Evolutionary conservation across 768 basidiomycete genomes (phyloP), one percentile per base, ranked within the genome.

Genomic region (Arthromyces matolae): DNA sequence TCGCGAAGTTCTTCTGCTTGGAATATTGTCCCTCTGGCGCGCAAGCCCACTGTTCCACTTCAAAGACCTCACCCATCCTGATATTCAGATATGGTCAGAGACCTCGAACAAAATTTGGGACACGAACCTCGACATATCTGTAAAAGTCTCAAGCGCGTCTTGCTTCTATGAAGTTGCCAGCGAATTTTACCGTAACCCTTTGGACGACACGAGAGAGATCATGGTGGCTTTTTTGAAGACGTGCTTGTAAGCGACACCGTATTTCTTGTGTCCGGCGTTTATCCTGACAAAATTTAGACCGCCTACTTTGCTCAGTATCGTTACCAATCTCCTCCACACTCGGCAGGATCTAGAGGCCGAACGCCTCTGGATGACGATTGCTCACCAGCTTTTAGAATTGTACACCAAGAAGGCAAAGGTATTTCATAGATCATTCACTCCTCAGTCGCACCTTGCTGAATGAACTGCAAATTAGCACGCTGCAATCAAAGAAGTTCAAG

Each of bases 21-120:
- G 78, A 4, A 74, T 89, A n/a, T 66, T 89, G 8, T 73, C 85
- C 0, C 67, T 91, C 24, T 90, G 83, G 83, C 77, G 86, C 16
- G 60, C 73, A 1, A 73, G 76, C 37, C 71, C 77, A 0, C 52
- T 66, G 20, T 87, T 86, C 66, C 79, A 78, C 50, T 65, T 80
- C 45, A 68, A 72, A 22, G 72, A 71, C 6, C 60, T 78, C 25
- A 65, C 64, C 1, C 56, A 68, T 2, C 60, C 64, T 3, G 72
- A 78, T 8, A 62, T 76, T 19, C 64, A 72, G 0, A 60, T 68
- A 8, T 84, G 80, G 80, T 60, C 75, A 19, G 62, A 70, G 19
- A 63, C 70, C 29, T 67, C 70, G 14, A 67, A 78, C 23, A 74
- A 75, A 50, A 55, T 87, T 4, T 87, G 83, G 80, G 79, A 79